phyloP scores from a whole-genome alignment of 1,284 basidiomycete genomes.

The Athelia sp. region DNA sequence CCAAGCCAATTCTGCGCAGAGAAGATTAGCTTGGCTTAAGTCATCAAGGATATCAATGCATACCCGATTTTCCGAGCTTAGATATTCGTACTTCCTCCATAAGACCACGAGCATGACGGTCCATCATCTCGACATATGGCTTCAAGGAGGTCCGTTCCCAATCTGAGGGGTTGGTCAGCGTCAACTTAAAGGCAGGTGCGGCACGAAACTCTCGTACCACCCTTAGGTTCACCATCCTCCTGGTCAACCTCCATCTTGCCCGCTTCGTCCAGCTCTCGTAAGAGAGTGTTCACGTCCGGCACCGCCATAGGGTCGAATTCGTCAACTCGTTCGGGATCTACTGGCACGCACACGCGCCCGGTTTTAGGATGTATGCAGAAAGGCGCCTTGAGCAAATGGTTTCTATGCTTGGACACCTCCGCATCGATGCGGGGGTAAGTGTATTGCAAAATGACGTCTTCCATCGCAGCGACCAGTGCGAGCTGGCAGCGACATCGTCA shows the following conservation, averaged over 20 bases:
- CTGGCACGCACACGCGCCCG: constrained; percentile 91
- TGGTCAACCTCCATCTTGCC: constrained; percentile 26
- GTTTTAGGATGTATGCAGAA: constrained; percentile 98
- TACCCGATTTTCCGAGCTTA: constrained; percentile 46
- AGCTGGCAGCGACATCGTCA: constrained; percentile 20
- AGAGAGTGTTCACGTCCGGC: constrained; percentile 81
- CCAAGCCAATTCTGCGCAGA: neutral
- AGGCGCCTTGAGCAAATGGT: constrained; percentile 96
- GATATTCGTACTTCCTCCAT: constrained; percentile 55
- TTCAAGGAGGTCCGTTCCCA: constrained; percentile 77
- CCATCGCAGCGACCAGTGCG: constrained; percentile 44
- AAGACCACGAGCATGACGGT: constrained; percentile 60
- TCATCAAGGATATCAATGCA: neutral
- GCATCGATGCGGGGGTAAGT: constrained; percentile 96
- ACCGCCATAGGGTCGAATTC: constrained; percentile 83
- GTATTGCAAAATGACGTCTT: constrained; percentile 92
- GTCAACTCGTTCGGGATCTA: constrained; percentile 77
- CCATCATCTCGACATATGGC: constrained; percentile 88
- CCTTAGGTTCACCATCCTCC: constrained; percentile 14
- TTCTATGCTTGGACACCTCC: constrained; percentile 95
- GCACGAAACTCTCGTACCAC: constrained; percentile 25
- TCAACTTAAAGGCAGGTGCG: constrained; percentile 1
- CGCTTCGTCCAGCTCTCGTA: constrained; percentile 70
- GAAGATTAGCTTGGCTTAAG: neutral
- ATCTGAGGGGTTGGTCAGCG: constrained; percentile 28